Evolutionary conservation across 805 yeast species (phyloP), one percentile per base, ranked within the genome.

Genomic region (Kodamaea kaohsiungensis): DNA sequence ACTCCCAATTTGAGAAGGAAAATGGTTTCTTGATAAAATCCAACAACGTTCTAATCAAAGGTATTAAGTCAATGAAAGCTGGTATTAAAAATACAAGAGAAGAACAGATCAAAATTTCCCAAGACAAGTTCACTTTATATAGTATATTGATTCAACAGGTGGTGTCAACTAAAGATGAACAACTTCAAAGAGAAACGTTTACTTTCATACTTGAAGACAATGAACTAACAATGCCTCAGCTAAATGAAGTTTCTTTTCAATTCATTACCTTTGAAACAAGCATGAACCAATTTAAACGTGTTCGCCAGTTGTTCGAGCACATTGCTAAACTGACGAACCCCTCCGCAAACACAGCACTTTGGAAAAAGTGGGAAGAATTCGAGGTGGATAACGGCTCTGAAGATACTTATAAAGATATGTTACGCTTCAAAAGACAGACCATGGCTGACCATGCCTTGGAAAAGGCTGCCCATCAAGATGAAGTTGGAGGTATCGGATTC

Each of bases 301-400:
- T 84, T 0, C 77, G 97, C 50, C 83, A 81, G 9, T 66, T 93
- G 6, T 79, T 80, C 57, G 78, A 74, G 53, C 87, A 59, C 50
- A 51, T 72, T 3, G 59, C 65, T 9, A 51, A 60, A 4, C 60
- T 69, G 33, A 57, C 65, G 1, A 64, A 64, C 37, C 71, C 73
- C 0, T 58, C 59, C 10, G 18, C 37, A 13, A 49, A 59, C 2
- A 43, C 43, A 7, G 40, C 40, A 12, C 22, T 46, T 10, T 91
- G 96, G 96, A 70, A 70, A 1, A 67, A 69, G 27, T 92, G 96
- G 96, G 85, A 85, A 52, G 65, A 73, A 9, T 90, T 91, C 66
- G 98, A 92, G 65, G 65, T 88, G 35, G 75, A 80, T 12, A 60
- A 82, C 65, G 98, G 98, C 3, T 72, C 80, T 55, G 95, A 88